Conservation (phyloP, 129 eudicot genomes). For the Centrapalus pauciflorus region DNA sequence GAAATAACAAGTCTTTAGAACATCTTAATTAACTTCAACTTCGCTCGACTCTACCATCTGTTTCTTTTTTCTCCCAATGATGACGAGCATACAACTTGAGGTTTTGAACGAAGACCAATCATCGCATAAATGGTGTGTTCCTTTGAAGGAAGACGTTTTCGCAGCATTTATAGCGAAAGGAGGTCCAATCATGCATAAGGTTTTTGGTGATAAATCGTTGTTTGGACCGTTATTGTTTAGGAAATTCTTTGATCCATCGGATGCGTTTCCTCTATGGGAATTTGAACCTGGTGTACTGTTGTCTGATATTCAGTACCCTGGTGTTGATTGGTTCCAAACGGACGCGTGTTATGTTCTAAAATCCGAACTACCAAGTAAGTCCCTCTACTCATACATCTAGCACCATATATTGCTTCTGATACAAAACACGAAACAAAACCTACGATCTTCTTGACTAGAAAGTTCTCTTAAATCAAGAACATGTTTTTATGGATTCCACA, state of each 20-base stretch:
- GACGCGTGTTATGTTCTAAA: conserved; percentile 48
- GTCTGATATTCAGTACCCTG: conserved; percentile 27
- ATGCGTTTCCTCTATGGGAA: conserved; percentile 89
- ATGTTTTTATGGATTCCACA: too few relatives aligned
- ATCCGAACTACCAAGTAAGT: conserved; percentile 65
- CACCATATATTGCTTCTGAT: neutral
- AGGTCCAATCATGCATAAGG: conserved; percentile 28
- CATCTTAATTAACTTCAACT: conserved; percentile 2
- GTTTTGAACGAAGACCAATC: conserved; percentile 47
- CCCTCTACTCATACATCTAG: neutral
- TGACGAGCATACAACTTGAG: conserved; percentile 50
- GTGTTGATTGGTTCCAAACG: conserved; percentile 61
- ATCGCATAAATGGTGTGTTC: conserved; percentile 60
- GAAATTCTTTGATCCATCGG: conserved; percentile 89
- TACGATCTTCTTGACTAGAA: too few relatives aligned
- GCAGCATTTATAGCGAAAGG: conserved; percentile 40
- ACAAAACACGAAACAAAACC: too few relatives aligned
- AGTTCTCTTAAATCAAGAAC: too few relatives aligned
- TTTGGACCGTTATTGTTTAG: conserved; percentile 80
- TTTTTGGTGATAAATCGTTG: conserved; percentile 54
- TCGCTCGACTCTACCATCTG: neutral
- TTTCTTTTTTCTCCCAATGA: neutral
- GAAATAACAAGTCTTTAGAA: conserved; percentile 25
- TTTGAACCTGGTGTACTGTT: conserved; percentile 60
- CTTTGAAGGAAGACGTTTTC: conserved; percentile 61